Base-by-base conservation (phyloP, 2,329 filamentous ascomycete species). In the Cordyceps pruinosa region DNA sequence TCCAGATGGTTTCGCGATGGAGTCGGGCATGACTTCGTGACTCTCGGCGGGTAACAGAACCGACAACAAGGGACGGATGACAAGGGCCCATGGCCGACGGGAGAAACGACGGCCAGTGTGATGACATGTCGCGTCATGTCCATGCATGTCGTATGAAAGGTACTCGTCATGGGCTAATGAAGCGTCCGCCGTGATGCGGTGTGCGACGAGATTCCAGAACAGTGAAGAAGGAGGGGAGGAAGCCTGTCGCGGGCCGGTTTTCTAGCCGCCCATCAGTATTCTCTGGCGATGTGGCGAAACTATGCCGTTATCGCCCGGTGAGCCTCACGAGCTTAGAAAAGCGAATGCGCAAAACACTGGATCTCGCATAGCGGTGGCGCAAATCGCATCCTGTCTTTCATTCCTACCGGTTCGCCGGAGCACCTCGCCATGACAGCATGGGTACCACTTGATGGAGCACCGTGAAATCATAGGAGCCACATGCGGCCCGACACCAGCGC, bases 1-100 rank as follows among this genome's bases (percentile, higher is more conserved):
- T 61, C 60, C 54, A 56, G 54, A 56, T 56, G 45, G 54, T 49
- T 60, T 53, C 42, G 48, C 44, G 58, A 48, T 53, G 35, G 57
- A 53, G 42, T 56, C 51, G 32, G 34, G 50, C n/a, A 25, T 32
- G 37, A 44, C 28, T 39, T 53, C 28, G 50, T 44, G 50, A 39
- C 28, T 28, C 26, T n/a, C 19, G 13, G 37, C 15, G 50, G 26
- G 13, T 44, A 41, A 7, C 7, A 12, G 19, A 44, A 15, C 5
- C 25, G 9, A 10, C 8, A 26, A 5, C 13, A 23, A 42, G 15
- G 15, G 28, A 32, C 26, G 9, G 19, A 42, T n/a, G 21, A 19
- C 15, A 34, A 53, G 26, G n/a, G 7, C 28, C 50, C 50, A 26
- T 44, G 41, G 9, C 19, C 47, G n/a, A 17, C 25, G 34, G 21